Base-by-base conservation (phyloP, 2,329 filamentous ascomycete species). In the Chaetomium olivaceum region DNA sequence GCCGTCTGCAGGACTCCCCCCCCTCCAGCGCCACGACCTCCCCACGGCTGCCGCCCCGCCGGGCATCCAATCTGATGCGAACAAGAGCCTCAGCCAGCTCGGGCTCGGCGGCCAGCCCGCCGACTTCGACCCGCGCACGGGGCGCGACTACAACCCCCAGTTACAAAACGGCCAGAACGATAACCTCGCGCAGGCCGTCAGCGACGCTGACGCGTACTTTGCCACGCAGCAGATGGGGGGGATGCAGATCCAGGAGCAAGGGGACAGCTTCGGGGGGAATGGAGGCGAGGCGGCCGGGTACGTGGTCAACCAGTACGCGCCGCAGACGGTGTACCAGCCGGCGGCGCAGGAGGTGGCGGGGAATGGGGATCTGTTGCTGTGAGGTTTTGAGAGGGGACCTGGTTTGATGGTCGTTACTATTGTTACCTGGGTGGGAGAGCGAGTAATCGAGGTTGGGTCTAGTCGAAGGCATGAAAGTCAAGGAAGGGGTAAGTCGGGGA, bases 201-300 rank as follows among this genome's bases (percentile, higher is more conserved):
- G 85, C 73, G 93, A 95, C 62, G 94, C 93, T 11, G 94, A 97
- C 74, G 87, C 89, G 19, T 97, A 97, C 78, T 98, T 97, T 77
- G 89, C 91, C 19, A 23, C 9, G 19, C 90, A 88, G 54, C 89
- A 91, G 75, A 91, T 93, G 89, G 87, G 86, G 4, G 84, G 86
- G 19, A 87, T 93, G 85, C 83, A 85, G 64, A 82, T 93, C 65
- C 85, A 87, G 71, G 86, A 89, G 56, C 81, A 83, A 63, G 81
- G 87, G 55, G 89, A 89, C 71, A 86, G 86, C 16, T 89, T 89
- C 74, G 87, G 87, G 23, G 87, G 86, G 58, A 83, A 82, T 36
- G 82, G 82, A 81, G 56, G 82, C 11, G 68, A 73, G 43, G 66
- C 61, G 68, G 80, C 82, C 66, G 84, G 83, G 60, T 89, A 89